These are phyloP conservation scores for Amanita molliuscula DNA, from an alignment of 768 basidiomycete species.

Conservation along the genomic window DNA sequence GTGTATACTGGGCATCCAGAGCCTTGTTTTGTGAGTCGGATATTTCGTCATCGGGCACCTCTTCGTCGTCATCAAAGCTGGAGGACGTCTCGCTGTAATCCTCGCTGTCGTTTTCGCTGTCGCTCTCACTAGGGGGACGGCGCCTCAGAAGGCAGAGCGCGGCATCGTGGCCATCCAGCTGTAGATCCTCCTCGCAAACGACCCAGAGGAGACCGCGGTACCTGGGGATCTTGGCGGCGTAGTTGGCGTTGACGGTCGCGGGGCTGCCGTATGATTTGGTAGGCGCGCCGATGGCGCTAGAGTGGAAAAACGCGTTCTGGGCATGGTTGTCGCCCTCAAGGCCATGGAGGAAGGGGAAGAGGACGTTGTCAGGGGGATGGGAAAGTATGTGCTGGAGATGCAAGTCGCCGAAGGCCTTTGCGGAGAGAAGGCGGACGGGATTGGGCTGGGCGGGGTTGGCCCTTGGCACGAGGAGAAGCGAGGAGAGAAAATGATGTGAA, in stretches of 20 bases:
- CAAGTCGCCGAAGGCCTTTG: slow-evolving; percentile 44
- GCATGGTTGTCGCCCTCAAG: slow-evolving; percentile 72
- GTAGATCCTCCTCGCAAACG: slow-evolving; percentile 61
- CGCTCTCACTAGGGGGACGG: slow-evolving; percentile 8
- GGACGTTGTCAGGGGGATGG: slow-evolving; percentile 69
- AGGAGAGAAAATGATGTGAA: slow-evolving; percentile 14
- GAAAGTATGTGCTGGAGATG: slow-evolving; percentile 53
- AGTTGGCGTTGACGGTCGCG: slow-evolving; percentile 7
- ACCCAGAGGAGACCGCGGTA: slow-evolving; percentile 83
- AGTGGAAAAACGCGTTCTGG: slow-evolving; percentile 74
- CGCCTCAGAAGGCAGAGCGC: slow-evolving; percentile 16
- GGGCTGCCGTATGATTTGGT: slow-evolving; percentile 9
- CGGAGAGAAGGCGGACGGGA: slow-evolving; percentile 24
- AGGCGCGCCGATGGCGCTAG: slow-evolving; percentile 16
- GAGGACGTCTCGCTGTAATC: slow-evolving; percentile 16
- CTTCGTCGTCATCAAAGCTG: slow-evolving; percentile 20
- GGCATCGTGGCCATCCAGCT: slow-evolving; percentile 22
- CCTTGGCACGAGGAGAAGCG: slow-evolving; percentile 11
- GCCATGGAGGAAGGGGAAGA: slow-evolving; percentile 87
- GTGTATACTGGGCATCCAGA: slow-evolving; percentile 5
- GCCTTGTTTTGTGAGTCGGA: slow-evolving; percentile 14
- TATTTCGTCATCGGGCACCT: slow-evolving; percentile 11
- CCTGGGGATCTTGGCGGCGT: slow-evolving; percentile 23
- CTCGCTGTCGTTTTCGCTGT: slow-evolving; percentile 14
- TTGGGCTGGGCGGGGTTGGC: neutral